phyloP scores from a whole-genome alignment of 441 rosid genomes.

The Erodium moschatum region DNA sequence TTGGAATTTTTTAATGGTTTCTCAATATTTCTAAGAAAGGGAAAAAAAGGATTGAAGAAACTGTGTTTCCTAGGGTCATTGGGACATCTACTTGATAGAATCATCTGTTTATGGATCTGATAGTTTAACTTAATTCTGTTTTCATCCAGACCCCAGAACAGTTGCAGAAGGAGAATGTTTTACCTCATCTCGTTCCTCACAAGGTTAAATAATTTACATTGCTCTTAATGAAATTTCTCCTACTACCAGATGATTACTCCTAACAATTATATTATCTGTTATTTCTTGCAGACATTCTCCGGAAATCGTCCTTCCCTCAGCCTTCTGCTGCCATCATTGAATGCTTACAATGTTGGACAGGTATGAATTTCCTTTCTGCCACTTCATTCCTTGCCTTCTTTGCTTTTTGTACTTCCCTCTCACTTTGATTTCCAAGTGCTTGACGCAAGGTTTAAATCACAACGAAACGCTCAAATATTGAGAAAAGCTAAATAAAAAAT shows the following conservation, averaged over 20 bases:
- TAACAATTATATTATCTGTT: conserved; percentile 12
- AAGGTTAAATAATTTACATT: conserved; percentile 43
- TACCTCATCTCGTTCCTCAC: conserved; percentile 70
- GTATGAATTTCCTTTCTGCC: conserved; percentile 29
- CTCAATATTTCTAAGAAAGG: background rate
- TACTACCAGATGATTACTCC: conserved; percentile 11
- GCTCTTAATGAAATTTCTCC: conserved; percentile 14
- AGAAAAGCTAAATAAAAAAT: background rate
- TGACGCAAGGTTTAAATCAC: background rate
- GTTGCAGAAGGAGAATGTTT: conserved; percentile 64
- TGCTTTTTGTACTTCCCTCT: background rate
- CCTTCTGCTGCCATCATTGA: conserved; percentile 71
- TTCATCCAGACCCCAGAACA: conserved; percentile 59
- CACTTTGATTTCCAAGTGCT: background rate
- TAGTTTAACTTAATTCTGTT: conserved; percentile 17
- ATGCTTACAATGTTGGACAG: conserved; percentile 77
- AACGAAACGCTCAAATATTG: background rate
- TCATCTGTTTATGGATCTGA: conserved; percentile 10
- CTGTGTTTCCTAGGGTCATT: background rate
- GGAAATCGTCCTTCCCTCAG: conserved; percentile 92
- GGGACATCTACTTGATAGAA: background rate
- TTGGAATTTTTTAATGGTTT: background rate
- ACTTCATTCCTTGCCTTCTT: background rate
- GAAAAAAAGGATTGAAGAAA: background rate
- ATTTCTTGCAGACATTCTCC: conserved; percentile 62